Base-by-base conservation (phyloP, 495 filamentous ascomycete genomes). In the Penicillium goetzii region DNA sequence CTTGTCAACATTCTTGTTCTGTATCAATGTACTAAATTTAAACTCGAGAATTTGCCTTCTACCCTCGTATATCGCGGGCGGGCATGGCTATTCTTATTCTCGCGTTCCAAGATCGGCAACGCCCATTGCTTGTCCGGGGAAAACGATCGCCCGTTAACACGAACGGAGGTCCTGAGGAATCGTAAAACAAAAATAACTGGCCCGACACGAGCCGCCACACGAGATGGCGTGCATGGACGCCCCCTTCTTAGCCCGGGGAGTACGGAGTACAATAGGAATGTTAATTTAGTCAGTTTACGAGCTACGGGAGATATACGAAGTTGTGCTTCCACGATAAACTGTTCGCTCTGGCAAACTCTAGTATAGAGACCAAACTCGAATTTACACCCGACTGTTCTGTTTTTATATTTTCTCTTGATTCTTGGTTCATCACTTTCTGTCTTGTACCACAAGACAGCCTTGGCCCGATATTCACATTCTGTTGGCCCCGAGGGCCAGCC, bases 151-250 rank as follows among this genome's bases (percentile, higher is more conserved):
- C 47, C 47, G 52, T 30, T 9, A 55, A 55, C 52, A 55, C 52
- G 52, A 55, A 55, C 43, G 19, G 4, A 47, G 21, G 14, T 5
- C 14, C 52, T 55, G 52, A 55, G 52, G 52, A 55, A 55, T 30
- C 52, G 52, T 25, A 55, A 55, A 55, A 33, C 12, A 55, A 55
- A 55, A 55, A 55, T 55, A 55, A 36, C 52, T 36, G 17, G 51
- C 28, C 28, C 11, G 32, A 55, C 52, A 55, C 52, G 52, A 55
- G 28, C 28, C 51, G 28, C 52, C 52, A 36, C 52, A 15, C 28
- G 23, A 51, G 47, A 51, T 26, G 15, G 26, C 15, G 25, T 30
- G 26, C 47, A 51, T 47, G 43, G 41, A 7, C 17, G 41, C 6
- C 17, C 41, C 41, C 41, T 43, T 19, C 19, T 10, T 47, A 11